These are phyloP conservation scores for Orbilia brochopaga DNA, from an alignment of 2,329 filamentous ascomycete genomes.

Conservation along the genomic window DNA sequence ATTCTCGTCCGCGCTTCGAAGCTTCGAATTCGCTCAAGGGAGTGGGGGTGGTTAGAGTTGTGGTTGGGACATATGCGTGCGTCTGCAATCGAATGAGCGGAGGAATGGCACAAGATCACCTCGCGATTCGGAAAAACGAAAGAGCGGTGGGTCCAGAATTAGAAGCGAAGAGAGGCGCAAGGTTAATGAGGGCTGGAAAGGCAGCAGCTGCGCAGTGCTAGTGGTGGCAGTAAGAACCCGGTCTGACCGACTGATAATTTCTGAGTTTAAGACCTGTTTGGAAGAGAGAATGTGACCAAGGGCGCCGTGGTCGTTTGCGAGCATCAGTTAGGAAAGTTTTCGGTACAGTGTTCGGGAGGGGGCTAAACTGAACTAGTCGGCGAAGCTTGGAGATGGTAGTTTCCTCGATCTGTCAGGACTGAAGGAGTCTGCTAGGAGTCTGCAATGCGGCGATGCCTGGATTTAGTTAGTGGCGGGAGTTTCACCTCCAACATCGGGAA, in stretches of 20 bases:
- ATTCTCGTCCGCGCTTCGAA: no score
- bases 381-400: neutral
- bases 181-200: neutral
- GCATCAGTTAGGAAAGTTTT: neutral
- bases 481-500: conserved; percentile 47
- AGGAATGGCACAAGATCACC: conserved; percentile 35
- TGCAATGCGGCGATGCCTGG: conserved; percentile 39
- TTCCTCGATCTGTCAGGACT: neutral
- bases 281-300: no score
- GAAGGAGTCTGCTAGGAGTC: conserved; percentile 17
- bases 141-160: conserved; percentile 5
- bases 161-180: no score
- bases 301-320: no score
- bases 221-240: no score
- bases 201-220: neutral
- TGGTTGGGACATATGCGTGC: neutral
- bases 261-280: neutral
- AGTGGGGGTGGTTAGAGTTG: neutral
- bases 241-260: neutral
- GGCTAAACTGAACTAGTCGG: conserved; percentile 1
- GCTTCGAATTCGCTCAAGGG: no score
- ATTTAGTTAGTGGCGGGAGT: conserved; percentile 38
- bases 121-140: conserved; percentile 43
- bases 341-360: neutral
- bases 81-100: conserved; percentile 1